Conservation (phyloP, 495 filamentous ascomycete genomes). For the Penicillium riverlandense region DNA sequence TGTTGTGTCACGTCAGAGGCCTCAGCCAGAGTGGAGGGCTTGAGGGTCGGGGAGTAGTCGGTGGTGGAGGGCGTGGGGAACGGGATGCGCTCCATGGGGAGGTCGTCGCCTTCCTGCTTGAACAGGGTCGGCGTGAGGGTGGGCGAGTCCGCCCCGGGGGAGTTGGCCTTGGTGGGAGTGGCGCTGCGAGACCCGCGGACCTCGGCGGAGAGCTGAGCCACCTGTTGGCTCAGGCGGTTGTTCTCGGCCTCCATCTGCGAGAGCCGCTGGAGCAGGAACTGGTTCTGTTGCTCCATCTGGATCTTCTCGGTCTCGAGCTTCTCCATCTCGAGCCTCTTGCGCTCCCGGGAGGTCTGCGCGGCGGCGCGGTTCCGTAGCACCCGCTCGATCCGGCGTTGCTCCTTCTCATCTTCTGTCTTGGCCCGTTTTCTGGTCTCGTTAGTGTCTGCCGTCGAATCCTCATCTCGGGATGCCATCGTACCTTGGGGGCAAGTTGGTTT, state of each 20-base stretch:
- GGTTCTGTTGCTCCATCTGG: slow-evolving; percentile 59
- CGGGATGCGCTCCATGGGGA: slow-evolving; percentile 40
- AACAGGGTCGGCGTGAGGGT: slow-evolving; percentile 43
- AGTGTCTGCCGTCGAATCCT: no score
- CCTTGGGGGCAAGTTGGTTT: slow-evolving; percentile 94
- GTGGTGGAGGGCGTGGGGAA: slow-evolving; percentile 42
- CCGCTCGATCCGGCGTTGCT: slow-evolving; percentile 94
- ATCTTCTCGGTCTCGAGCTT: slow-evolving; percentile 71
- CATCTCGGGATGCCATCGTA: slow-evolving; percentile 31
- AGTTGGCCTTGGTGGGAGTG: slow-evolving; percentile 28
- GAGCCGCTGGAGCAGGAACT: slow-evolving; percentile 60
- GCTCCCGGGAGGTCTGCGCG: slow-evolving; percentile 91
- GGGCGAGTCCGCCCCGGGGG: slow-evolving; percentile 34
- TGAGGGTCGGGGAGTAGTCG: slow-evolving; percentile 43
- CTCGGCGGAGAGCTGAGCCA: slow-evolving; percentile 57
- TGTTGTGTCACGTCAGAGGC: slow-evolving; percentile 96
- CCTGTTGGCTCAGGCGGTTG: slow-evolving; percentile 54
- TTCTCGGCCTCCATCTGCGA: slow-evolving; percentile 59
- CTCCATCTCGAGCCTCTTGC: slow-evolving; percentile 92
- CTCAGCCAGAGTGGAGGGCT: slow-evolving; percentile 51
- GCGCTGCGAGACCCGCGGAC: slow-evolving; percentile 43
- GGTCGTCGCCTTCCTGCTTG: slow-evolving; percentile 50
- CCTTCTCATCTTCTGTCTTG: slow-evolving; percentile 98
- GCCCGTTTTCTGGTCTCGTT: slow-evolving; percentile 69
- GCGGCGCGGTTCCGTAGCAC: slow-evolving; percentile 93